phyloP scores from a whole-genome alignment of 352 stramenopile genomes.

The Globisporangium emineosum region DNA sequence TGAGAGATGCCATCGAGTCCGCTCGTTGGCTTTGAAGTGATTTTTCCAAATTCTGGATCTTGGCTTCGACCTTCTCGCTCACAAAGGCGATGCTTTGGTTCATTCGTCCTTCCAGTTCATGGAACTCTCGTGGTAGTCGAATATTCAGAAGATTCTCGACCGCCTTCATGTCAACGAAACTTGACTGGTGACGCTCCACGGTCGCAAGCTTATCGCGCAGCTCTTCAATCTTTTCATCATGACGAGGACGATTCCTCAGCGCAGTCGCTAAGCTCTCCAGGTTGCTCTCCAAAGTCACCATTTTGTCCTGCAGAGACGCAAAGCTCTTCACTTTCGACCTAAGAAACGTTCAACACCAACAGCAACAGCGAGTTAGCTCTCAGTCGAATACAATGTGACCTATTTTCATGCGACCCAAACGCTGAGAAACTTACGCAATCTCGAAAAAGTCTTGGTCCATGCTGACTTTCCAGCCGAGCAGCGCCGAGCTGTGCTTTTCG shows the following conservation, averaged over 20 bases:
- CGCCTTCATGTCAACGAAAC: conserved; percentile 55
- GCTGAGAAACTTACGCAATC: conserved; percentile 25
- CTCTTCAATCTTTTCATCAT: conserved; percentile 61
- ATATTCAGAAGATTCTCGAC: conserved; percentile 69
- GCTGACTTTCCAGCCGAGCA: conserved; percentile 60
- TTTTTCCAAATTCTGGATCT: conserved; percentile 56
- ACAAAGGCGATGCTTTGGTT: conserved; percentile 52
- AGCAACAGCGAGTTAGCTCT: not conserved
- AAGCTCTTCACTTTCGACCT: conserved; percentile 54
- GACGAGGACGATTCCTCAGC: conserved; percentile 39
- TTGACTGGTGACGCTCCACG: conserved; percentile 50
- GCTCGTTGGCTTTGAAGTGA: conserved; percentile 42
- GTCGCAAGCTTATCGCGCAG: conserved; percentile 46
- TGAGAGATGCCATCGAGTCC: conserved; percentile 46
- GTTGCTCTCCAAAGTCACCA: conserved; percentile 55
- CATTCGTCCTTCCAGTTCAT: conserved; percentile 67
- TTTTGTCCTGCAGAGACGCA: conserved; percentile 47
- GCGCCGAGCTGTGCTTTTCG: conserved; percentile 64
- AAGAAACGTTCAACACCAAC: not conserved
- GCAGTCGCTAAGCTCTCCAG: conserved; percentile 41
- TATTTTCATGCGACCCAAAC: not conserved
- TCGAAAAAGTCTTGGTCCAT: conserved; percentile 65
- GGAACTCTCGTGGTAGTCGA: conserved; percentile 60
- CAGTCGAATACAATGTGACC: not conserved
- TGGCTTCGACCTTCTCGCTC: conserved; percentile 70